phyloP scores from a whole-genome alignment of 2,329 filamentous ascomycete species.

The Niveomyces coronatus region DNA sequence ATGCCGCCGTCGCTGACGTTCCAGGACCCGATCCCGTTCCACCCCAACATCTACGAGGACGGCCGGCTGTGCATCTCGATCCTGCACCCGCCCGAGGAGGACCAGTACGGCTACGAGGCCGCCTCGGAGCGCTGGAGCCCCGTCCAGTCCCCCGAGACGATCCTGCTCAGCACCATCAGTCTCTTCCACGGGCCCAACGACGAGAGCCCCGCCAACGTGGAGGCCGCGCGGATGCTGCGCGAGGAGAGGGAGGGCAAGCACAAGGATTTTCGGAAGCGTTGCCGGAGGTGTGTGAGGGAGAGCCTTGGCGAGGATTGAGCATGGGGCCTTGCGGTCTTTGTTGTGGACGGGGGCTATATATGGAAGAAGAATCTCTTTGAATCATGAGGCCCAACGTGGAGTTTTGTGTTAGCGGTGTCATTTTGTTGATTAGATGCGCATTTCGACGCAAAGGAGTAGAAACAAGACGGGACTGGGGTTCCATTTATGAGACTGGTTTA shows the following conservation, averaged over 20 bases:
- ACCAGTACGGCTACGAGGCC: constrained; percentile 86
- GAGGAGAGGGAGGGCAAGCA: constrained; percentile 55
- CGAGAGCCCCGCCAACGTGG: constrained; percentile 89
- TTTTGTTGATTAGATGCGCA: too few relatives aligned
- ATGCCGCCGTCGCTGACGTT: constrained; percentile 86
- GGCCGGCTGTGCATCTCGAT: constrained; percentile 96
- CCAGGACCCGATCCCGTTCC: constrained; percentile 71
- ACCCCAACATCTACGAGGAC: constrained; percentile 84
- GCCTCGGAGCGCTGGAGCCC: constrained; percentile 89
- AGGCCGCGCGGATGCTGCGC: constrained; percentile 80
- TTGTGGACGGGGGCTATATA: background rate
- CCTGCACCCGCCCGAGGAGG: constrained; percentile 87
- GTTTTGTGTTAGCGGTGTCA: too few relatives aligned
- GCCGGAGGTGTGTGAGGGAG: constrained; percentile 68
- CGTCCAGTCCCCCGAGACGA: constrained; percentile 91
- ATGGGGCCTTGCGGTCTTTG: too few relatives aligned
- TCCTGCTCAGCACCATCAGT: constrained; percentile 83
- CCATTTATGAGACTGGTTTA: too few relatives aligned
- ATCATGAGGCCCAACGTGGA: too few relatives aligned
- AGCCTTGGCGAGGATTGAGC: constrained; percentile 62
- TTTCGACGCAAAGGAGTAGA: too few relatives aligned
- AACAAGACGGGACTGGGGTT: too few relatives aligned
- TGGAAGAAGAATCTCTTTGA: background rate
- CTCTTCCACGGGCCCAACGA: constrained; percentile 89
- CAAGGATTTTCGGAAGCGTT: constrained; percentile 68